Evolutionary conservation across 495 filamentous ascomycete genomes (phyloP), one percentile per base, ranked within the genome.

Genomic region (Lindgomyces ingoldianus): DNA sequence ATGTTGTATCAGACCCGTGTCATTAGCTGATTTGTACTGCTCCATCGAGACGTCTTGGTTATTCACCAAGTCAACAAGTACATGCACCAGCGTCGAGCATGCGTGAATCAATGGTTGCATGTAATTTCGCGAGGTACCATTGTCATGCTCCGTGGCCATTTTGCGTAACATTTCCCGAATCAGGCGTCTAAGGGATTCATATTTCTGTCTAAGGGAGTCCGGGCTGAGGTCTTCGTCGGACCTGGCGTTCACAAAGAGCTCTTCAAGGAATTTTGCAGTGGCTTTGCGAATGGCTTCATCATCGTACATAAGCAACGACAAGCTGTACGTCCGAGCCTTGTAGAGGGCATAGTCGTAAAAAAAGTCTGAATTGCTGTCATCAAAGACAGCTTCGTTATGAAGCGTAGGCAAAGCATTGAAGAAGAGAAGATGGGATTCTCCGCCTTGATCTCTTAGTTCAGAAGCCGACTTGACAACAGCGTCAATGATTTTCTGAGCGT

Each of bases 301-400:
- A 26, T 70, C 67, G 29, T 62, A 62, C 22, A 70, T 53, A 19
- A 70, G 67, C 50, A 70, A 42, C 8, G 62, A 42, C 14, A 62
- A 18, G 1, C 33, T 46, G 27, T 57, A 70, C 18, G 33, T 22
- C 14, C 33, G 39, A 4, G 62, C 44, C 25, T n/a, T 39, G 4
- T 29, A 16, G 22, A 70, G 49, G 16, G 41, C 52, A 14, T 51
- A 36, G 21, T 63, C 51, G 54, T 63, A 67, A 36, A 70, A 67
- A 52, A 47, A 53, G 27, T 67, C 56, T 1, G 53, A 52, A 30
- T 22, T 10, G 6, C 30, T 50, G 33, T 63, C 42, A 4, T 55
- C 47, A 18, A 55, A 55, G 18, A 62, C 19, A 4, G 18, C 24
- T 27, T 67, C 58, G 30, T 71, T 67, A 14, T 59, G 24, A 2